phyloP scores from a whole-genome alignment of 768 basidiomycete species.

The Gautieria morchelliformis region DNA sequence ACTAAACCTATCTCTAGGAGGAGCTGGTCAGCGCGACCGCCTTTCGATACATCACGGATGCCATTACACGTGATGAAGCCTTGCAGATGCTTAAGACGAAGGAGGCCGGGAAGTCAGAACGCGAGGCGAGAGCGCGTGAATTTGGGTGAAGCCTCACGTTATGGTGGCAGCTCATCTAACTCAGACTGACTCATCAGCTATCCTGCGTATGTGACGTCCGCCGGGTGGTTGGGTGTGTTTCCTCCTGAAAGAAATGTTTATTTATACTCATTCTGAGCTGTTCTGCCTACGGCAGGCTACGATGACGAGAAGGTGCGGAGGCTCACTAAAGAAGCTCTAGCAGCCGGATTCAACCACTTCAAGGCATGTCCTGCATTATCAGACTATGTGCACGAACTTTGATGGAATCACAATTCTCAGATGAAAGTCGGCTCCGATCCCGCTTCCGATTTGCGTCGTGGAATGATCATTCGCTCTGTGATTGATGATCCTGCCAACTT shows the following conservation, averaged over 20 bases:
- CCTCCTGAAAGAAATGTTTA: background rate
- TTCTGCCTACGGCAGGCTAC: constrained; percentile 43
- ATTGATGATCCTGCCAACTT: constrained; percentile 88
- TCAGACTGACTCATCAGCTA: constrained; percentile 38
- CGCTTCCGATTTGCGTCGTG: constrained; percentile 77
- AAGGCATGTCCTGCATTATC: constrained; percentile 34
- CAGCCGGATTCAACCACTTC: constrained; percentile 93
- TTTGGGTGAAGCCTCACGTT: constrained; percentile 36
- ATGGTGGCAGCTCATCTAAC: background rate
- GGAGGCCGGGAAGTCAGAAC: constrained; percentile 64
- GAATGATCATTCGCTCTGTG: constrained; percentile 83
- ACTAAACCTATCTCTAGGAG: constrained; percentile 36
- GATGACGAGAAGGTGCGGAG: constrained; percentile 84
- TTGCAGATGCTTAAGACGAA: constrained; percentile 70
- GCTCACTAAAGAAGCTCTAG: constrained; percentile 78
- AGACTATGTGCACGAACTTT: background rate
- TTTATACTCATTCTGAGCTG: background rate
- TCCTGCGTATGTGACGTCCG: constrained; percentile 89
- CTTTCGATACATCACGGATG: constrained; percentile 90
- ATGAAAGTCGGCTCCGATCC: constrained; percentile 92
- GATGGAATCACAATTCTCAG: constrained; percentile 9
- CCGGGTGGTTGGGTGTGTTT: constrained; percentile 72
- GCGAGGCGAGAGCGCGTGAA: constrained; percentile 67
- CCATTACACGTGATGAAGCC: constrained; percentile 86
- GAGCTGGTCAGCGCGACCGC: constrained; percentile 67